A percentile compares a stretch with the other conserved stretches of the same genome.
phyloP scores from a whole-genome alignment of 139 green algal genomes.

The Chlamydomonas sp. region DNA sequence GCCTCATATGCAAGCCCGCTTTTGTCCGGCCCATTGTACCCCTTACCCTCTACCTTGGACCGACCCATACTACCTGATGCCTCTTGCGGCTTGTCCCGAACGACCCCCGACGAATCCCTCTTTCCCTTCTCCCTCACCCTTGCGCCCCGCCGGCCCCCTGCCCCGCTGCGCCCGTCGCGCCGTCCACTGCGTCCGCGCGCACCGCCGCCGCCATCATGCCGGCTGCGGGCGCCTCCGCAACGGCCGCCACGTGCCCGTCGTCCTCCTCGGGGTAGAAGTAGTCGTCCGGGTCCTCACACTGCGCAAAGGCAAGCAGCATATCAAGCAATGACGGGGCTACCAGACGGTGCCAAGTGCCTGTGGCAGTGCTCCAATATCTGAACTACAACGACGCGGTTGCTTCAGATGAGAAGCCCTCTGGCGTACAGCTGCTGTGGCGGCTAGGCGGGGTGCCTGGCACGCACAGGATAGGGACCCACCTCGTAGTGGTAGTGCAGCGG shows the following conservation, averaged over 20 bases:
- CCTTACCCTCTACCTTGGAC: too few relatives aligned
- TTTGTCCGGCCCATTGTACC: too few relatives aligned
- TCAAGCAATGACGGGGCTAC: too few relatives aligned
- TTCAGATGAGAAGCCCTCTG: too few relatives aligned
- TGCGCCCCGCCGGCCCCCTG: too few relatives aligned
- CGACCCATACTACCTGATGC: too few relatives aligned
- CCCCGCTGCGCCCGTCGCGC: background rate
- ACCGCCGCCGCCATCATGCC: slow-evolving; percentile 6
- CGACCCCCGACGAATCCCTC: too few relatives aligned
- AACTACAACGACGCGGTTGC: background rate
- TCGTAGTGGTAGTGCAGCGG: slow-evolving; percentile 34
- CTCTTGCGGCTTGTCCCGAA: too few relatives aligned
- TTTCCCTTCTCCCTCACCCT: too few relatives aligned
- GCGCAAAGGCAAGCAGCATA: background rate
- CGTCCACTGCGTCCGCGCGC: background rate
- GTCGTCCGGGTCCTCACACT: slow-evolving; percentile 37
- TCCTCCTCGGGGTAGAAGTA: slow-evolving; percentile 38
- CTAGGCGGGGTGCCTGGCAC: too few relatives aligned
- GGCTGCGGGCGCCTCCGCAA: slow-evolving; percentile 2
- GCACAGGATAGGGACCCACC: background rate
- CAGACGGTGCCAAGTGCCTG: background rate
- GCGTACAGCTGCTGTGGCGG: too few relatives aligned
- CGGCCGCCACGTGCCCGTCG: background rate
- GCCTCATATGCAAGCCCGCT: too few relatives aligned
- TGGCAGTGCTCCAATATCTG: background rate